Conservation (phyloP, 2,329 filamentous ascomycete species). For the Pseudocercospora eumusae region DNA sequence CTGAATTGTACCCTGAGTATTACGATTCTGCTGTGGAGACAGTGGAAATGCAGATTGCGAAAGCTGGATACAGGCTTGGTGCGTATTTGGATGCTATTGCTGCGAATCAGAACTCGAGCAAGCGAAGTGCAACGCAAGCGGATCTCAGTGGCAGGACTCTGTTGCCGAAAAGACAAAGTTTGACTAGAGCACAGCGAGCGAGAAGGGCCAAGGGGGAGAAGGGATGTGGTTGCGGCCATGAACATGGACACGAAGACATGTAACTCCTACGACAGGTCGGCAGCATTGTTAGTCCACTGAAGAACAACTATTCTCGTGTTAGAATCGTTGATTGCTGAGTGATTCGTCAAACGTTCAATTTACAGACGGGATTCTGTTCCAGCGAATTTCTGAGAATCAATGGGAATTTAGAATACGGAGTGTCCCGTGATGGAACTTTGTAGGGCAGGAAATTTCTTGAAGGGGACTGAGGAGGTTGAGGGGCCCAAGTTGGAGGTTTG, state of each 20-base stretch:
- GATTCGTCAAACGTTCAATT: too few relatives aligned
- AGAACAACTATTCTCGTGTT: too few relatives aligned
- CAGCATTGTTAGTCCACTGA: neutral
- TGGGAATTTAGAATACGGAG: neutral
- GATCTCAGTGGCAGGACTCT: conserved; percentile 15
- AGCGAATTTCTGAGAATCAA: neutral
- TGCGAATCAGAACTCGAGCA: conserved; percentile 19
- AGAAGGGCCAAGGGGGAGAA: conserved; percentile 6
- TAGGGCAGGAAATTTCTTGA: neutral
- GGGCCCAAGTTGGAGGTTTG: neutral
- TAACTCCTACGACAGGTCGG: neutral
- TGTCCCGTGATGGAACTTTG: neutral
- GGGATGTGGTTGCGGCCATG: conserved; percentile 14
- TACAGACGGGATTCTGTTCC: too few relatives aligned
- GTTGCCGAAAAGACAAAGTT: conserved; percentile 6
- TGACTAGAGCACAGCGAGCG: conserved; percentile 13
- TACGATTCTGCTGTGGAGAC: conserved; percentile 43
- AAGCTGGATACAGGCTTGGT: conserved; percentile 44
- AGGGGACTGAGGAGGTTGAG: neutral
- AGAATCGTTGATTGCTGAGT: too few relatives aligned
- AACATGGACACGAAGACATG: conserved; percentile 4
- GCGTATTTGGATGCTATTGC: conserved; percentile 42
- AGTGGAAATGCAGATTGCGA: conserved; percentile 48
- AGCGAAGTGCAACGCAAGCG: conserved; percentile 1
- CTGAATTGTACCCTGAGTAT: conserved; percentile 27